A percentile compares a stretch with the other conserved stretches of the same genome.
phyloP scores from a whole-genome alignment of 1,284 basidiomycete species.

The Naganishia albida region DNA sequence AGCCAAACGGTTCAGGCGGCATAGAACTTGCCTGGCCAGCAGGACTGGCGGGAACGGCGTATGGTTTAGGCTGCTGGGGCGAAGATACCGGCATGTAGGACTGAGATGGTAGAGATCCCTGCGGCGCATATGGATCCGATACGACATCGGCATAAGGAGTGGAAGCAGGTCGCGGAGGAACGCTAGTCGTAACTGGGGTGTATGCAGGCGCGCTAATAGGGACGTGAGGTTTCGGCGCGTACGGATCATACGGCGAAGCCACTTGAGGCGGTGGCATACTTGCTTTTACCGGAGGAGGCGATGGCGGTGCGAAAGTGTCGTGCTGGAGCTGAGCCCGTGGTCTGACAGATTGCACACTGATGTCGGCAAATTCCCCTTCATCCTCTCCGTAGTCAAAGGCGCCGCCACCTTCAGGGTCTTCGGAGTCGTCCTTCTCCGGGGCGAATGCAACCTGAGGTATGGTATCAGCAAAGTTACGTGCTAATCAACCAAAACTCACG shows the following conservation, averaged over 20 bases:
- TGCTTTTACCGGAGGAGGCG: neutral
- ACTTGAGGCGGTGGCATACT: neutral
- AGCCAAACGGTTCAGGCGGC: conserved; percentile 1
- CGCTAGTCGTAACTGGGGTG: neutral
- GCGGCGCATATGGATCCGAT: conserved; percentile 14
- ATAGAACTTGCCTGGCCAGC: neutral
- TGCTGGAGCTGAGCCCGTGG: conserved; percentile 7
- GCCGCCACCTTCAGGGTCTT: conserved; percentile 20
- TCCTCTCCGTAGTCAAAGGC: conserved; percentile 7
- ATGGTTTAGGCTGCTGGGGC: neutral
- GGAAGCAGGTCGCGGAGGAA: neutral
- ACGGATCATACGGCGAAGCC: conserved; percentile 12
- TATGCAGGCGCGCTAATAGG: conserved; percentile 2
- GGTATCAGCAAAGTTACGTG: no score
- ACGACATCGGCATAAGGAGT: neutral
- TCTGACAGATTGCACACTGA: conserved; percentile 11
- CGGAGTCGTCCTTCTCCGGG: neutral
- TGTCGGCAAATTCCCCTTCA: neutral
- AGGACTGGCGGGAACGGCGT: neutral
- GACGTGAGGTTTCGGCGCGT: conserved; percentile 8
- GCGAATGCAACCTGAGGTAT: no score
- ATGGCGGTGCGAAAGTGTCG: conserved; percentile 8
- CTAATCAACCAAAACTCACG: conserved; percentile 9
- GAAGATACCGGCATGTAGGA: neutral
- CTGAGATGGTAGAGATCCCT: neutral